These are phyloP conservation scores for Ciborinia camelliae DNA, from an alignment of 2,329 filamentous ascomycete species.

Conservation along the genomic window DNA sequence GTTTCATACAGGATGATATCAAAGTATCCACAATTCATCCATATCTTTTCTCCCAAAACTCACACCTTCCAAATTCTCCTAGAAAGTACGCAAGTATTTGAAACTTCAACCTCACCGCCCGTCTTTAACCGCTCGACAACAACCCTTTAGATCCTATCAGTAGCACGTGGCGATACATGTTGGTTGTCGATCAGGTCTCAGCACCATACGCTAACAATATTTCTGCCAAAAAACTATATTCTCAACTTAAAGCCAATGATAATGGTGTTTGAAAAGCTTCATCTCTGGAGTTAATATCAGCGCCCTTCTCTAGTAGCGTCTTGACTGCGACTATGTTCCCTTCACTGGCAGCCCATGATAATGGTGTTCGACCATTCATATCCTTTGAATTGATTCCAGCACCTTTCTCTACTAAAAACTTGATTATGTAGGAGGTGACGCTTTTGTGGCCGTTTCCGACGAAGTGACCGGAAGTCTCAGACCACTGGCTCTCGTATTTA, in stretches of 20 bases:
- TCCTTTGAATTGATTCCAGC: neutral
- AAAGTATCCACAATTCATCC: too few relatives aligned
- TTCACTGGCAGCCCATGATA: neutral
- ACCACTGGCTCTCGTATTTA: constrained; percentile 32
- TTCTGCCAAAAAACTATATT: too few relatives aligned
- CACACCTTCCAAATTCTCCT: too few relatives aligned
- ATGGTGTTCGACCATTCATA: neutral
- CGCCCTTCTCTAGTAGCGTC: neutral
- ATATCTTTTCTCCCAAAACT: too few relatives aligned
- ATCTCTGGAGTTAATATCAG: neutral
- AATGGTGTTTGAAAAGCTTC: neutral
- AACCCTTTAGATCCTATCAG: too few relatives aligned
- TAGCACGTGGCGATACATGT: too few relatives aligned
- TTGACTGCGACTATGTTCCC: neutral
- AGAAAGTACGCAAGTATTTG: too few relatives aligned
- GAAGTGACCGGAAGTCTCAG: constrained; percentile 24
- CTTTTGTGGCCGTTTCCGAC: constrained; percentile 19
- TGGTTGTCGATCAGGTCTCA: too few relatives aligned
- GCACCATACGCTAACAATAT: constrained; percentile 4
- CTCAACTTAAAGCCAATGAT: neutral
- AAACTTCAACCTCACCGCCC: too few relatives aligned
- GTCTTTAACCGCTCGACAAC: too few relatives aligned
- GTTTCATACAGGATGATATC: too few relatives aligned
- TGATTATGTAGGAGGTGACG: constrained; percentile 23
- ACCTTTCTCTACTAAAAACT: constrained; percentile 20